Base-by-base conservation (phyloP, 2,329 filamentous ascomycete genomes). In the Chaetomium olivaceum region DNA sequence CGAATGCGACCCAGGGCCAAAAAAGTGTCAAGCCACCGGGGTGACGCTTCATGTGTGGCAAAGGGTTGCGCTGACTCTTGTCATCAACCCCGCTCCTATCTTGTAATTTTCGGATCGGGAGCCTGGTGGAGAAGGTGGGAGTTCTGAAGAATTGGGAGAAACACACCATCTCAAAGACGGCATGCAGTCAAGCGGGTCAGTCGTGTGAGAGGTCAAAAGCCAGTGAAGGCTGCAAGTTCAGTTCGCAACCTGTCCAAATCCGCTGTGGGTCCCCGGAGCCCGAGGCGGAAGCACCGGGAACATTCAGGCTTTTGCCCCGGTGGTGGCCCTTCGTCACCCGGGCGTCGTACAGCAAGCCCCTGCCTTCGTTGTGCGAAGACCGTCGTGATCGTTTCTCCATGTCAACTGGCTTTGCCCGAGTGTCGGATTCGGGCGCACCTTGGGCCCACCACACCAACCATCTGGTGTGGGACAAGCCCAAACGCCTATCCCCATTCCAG, bases 171-270 rank as follows among this genome's bases (percentile, higher is more conserved):
- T 31, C n/a, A 14, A 19, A 46, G 46, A 57, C 43, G 54, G 43
- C 29, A 62, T 62, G 61, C 61, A 58, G 61, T 29, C 61, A 58
- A 58, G 54, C 61, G 61, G 54, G 36, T 27, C 54, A 33, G 58
- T 43, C 25, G 11, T 29, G 39, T 33, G 52, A 21, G 29, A 54
- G 51, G 51, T n/a, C 51, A 52, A 52, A 43, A 9, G 33, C 33
- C 33, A 36, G 33, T 36, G 33, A 36, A 36, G 39, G 39, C 12
- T 29, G 27, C 14, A 52, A 52, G 5, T 14, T 23, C 11, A 4
- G n/a, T 19, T 19, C 46, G n/a, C 12, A 31, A 23, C 29, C 27
- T n/a, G 56, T 25, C 46, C n/a, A 51, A n/a, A 58, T 50, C 51
- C 39, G 50, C 36, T 31, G 51, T 62, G 60, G 60, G 54, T 23